These are phyloP conservation scores for Fusarium pseudoanthophilum DNA, from an alignment of 2,329 filamentous ascomycete genomes.

Conservation along the genomic window DNA sequence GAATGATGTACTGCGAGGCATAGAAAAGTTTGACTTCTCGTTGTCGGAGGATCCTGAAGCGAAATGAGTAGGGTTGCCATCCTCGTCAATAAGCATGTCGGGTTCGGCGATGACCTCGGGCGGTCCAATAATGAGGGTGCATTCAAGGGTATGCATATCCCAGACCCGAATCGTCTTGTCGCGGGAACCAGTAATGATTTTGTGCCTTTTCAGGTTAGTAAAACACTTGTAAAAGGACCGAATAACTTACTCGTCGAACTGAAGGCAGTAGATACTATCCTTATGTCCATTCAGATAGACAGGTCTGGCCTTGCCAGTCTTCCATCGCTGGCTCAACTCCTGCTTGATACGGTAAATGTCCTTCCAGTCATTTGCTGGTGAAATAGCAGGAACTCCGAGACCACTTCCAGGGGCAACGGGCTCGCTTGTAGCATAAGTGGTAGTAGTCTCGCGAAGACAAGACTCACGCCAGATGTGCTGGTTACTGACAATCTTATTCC, in stretches of 20 bases:
- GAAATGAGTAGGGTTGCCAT: slow-evolving; percentile 64
- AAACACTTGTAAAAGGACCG: not conserved
- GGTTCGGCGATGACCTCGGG: slow-evolving; percentile 68
- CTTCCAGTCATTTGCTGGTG: slow-evolving; percentile 82
- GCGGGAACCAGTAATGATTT: slow-evolving; percentile 95
- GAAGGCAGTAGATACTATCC: slow-evolving; percentile 97
- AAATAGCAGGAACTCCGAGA: slow-evolving; percentile 64
- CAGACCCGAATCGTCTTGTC: slow-evolving; percentile 96
- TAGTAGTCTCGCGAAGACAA: slow-evolving; percentile 69
- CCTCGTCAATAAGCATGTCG: slow-evolving; percentile 62
- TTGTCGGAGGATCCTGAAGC: slow-evolving; percentile 64
- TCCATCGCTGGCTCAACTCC: slow-evolving; percentile 83
- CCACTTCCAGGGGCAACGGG: slow-evolving; percentile 64
- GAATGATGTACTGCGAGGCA: slow-evolving; percentile 67
- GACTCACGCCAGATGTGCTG: slow-evolving; percentile 73
- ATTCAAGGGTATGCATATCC: slow-evolving; percentile 91
- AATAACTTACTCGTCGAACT: slow-evolving; percentile 87
- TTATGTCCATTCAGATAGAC: slow-evolving; percentile 93
- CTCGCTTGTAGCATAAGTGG: slow-evolving; percentile 67
- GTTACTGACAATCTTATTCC: slow-evolving; percentile 60
- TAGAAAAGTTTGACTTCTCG: slow-evolving; percentile 57
- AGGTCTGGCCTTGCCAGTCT: slow-evolving; percentile 77
- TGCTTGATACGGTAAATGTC: slow-evolving; percentile 82
- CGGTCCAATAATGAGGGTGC: slow-evolving; percentile 86
- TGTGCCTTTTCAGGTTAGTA: slow-evolving; percentile 69